These are phyloP conservation scores for Globisporangium middletonii DNA, from an alignment of 352 stramenopile species.

Conservation along the genomic window DNA sequence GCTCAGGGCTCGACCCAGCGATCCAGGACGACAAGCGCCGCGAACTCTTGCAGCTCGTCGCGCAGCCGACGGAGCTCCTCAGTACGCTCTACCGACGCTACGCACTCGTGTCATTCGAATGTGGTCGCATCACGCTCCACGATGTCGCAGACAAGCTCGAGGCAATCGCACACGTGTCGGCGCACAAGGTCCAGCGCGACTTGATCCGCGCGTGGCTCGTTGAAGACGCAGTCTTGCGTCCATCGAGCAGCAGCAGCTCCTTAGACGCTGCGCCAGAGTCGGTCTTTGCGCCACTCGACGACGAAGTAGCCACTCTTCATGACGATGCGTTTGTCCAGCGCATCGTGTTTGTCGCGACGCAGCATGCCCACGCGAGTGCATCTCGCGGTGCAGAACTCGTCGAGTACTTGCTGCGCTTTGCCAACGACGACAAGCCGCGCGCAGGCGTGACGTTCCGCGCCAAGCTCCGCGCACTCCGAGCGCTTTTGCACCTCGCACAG, in stretches of 20 bases:
- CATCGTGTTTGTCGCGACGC: slow-evolving; percentile 25
- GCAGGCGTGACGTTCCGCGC: slow-evolving; percentile 52
- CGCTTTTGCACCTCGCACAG: slow-evolving; percentile 29
- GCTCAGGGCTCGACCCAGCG: slow-evolving; percentile 6
- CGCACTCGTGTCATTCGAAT: slow-evolving; percentile 23
- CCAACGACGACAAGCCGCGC: slow-evolving; percentile 32
- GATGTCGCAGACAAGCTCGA: slow-evolving; percentile 24
- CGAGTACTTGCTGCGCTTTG: slow-evolving; percentile 31
- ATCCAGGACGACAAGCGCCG: slow-evolving; percentile 10
- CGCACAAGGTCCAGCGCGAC: slow-evolving; percentile 26
- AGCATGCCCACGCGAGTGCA: slow-evolving; percentile 13
- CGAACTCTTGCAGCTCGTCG: slow-evolving; percentile 25
- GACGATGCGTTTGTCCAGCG: slow-evolving; percentile 31
- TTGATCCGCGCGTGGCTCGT: slow-evolving; percentile 49
- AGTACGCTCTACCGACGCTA: slow-evolving; percentile 39
- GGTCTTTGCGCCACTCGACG: slow-evolving; percentile 26
- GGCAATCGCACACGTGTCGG: slow-evolving; percentile 20
- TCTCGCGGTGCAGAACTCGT: slow-evolving; percentile 23
- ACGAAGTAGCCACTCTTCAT: slow-evolving; percentile 19
- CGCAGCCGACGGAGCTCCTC: slow-evolving; percentile 32
- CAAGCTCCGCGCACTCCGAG: slow-evolving; percentile 35
- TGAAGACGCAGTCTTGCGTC: slow-evolving; percentile 26
- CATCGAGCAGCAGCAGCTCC: neutral
- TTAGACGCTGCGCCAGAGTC: slow-evolving; percentile 3
- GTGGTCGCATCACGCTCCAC: slow-evolving; percentile 22